Base-by-base conservation (phyloP, 2,329 filamentous ascomycete genomes). In the Penicillium brasilianum region DNA sequence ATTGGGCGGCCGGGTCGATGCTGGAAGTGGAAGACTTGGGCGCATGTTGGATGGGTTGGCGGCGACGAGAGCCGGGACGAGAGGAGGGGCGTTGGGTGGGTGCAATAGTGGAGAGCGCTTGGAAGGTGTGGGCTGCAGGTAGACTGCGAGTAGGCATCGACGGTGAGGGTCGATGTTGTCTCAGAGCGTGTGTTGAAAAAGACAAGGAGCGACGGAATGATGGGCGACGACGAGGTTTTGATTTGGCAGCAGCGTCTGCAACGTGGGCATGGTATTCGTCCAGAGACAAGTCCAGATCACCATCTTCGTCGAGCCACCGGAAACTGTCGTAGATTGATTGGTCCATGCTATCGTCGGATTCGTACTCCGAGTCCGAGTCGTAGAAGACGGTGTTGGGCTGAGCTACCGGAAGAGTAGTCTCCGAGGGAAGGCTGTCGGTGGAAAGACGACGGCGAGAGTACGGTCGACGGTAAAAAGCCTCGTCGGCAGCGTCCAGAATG, bases 151-250 rank as follows among this genome's bases (percentile, higher is more conserved):
- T 83, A 22, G 83, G 71, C 84, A 85, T 63, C 62, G 71, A 67
- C 18, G 66, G 62, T 3, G 64, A 58, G 37, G 71, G 69, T 54
- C 67, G 69, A 49, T 86, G 85, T 30, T 56, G 53, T 55, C 83
- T 80, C 70, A 90, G 86, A 0, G 88, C 83, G 32, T 87, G 81
- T 69, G 88, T 89, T 59, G 86, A 87, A 61, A 93, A 85, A 11
- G 91, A 94, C 63, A 93, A 76, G 61, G 88, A 88, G 55, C 90
- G 87, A 60, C 89, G 86, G 71, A 91, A 90, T 3, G 88, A 88
- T 13, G 87, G 85, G 28, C 83, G 82, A 56, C 81, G 71, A 36
- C 66, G 65, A 46, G 61, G 50, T 30, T 62, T 55, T 22, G 55
- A 49, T 28, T 64, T 69, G 76, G 20, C 49, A 77, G 77, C 53